phyloP scores from a whole-genome alignment of 2,329 filamentous ascomycete species.

The Aureobasidium namibiae region DNA sequence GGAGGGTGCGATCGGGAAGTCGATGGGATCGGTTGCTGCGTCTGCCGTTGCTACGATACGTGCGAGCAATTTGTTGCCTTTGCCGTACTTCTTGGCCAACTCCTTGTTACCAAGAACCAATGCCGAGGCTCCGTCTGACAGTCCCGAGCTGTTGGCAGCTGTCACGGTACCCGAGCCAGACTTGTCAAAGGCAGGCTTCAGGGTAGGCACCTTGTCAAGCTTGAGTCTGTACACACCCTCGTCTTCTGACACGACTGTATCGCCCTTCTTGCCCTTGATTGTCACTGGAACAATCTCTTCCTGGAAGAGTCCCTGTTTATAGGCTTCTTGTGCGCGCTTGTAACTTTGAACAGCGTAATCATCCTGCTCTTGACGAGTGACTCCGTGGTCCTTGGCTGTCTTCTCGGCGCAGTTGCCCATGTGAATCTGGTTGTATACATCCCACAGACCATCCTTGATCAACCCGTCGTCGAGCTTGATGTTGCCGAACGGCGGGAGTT shows the following conservation, averaged over 20 bases:
- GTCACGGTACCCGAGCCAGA: constrained; percentile 86
- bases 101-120: constrained; percentile 76
- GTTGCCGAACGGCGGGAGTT: constrained; percentile 78
- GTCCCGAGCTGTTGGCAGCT: constrained; percentile 84
- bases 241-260: constrained; percentile 68
- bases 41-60: constrained; percentile 80
- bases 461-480: constrained; percentile 83
- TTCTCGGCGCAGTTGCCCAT: constrained; percentile 97
- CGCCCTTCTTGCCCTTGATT: constrained; percentile 75
- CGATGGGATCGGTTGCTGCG: constrained; percentile 80
- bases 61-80: constrained; percentile 73
- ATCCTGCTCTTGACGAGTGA: constrained; percentile 82
- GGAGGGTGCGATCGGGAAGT: constrained; percentile 88
- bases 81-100: constrained; percentile 71
- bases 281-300: constrained; percentile 89
- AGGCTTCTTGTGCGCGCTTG: constrained; percentile 80
- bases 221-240: constrained; percentile 86
- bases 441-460: constrained; percentile 89
- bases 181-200: constrained; percentile 86
- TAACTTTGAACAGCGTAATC: constrained; percentile 85
- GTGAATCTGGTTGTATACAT: constrained; percentile 93
- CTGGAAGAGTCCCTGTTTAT: constrained; percentile 71
- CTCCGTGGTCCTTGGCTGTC: constrained; percentile 76
- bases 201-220: constrained; percentile 70
- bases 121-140: constrained; percentile 91